These are phyloP conservation scores for Sporothrix dimorphospora DNA, from an alignment of 2,329 filamentous ascomycete genomes.

Conservation along the genomic window DNA sequence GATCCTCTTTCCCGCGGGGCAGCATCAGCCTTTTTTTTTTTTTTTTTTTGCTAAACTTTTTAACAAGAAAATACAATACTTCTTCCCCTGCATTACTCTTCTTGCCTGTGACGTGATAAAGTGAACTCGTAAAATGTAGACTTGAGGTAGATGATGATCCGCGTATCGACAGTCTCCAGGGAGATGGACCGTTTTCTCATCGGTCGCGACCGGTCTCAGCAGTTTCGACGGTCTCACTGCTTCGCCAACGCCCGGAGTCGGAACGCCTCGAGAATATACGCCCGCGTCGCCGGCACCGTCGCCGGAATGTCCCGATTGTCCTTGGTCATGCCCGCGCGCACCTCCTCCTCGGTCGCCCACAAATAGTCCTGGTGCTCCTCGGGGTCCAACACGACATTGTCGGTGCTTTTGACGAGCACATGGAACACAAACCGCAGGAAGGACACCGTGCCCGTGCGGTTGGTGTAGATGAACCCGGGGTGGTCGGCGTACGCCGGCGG, in stretches of 20 bases:
- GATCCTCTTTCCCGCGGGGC: neutral
- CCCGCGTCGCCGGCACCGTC: conserved; percentile 16
- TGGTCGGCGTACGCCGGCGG: conserved; percentile 1
- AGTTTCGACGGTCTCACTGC: too few relatives aligned
- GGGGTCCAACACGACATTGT: conserved; percentile 37
- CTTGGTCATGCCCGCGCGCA: conserved; percentile 29
- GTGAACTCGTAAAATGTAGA: neutral
- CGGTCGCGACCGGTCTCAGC: too few relatives aligned
- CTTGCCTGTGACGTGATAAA: neutral
- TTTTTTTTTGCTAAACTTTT: neutral
- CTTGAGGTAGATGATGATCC: neutral
- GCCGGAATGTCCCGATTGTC: conserved; percentile 20
- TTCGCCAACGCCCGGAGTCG: conserved; percentile 24
- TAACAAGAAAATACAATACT: neutral
- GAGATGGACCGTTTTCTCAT: too few relatives aligned
- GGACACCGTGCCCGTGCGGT: conserved; percentile 34
- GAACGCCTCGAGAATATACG: conserved; percentile 32
- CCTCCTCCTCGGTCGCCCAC: conserved; percentile 44
- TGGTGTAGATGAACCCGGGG: conserved; percentile 36
- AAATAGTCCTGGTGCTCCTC: conserved; percentile 42
- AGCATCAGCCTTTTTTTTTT: conserved; percentile 5
- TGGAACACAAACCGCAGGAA: conserved; percentile 39
- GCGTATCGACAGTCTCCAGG: too few relatives aligned
- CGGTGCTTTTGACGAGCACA: conserved; percentile 34
- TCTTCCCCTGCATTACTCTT: neutral